These are phyloP conservation scores for Halophytophthora batemanensis DNA, from an alignment of 352 stramenopile species.

Conservation along the genomic window DNA sequence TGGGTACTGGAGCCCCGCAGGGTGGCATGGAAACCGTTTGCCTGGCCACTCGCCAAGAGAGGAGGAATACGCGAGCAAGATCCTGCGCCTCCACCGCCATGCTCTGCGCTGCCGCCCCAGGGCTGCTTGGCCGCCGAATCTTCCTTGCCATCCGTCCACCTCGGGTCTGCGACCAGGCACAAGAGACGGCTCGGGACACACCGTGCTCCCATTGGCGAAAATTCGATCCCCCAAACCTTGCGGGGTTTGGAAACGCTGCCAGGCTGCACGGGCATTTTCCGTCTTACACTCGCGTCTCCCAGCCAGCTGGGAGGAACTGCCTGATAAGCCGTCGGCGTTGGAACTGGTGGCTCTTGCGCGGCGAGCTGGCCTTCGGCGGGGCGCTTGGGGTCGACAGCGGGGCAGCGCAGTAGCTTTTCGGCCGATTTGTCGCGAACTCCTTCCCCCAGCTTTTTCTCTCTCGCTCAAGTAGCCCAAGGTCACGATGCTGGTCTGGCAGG, in stretches of 20 bases:
- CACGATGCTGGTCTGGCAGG: conserved; percentile 66
- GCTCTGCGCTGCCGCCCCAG: neutral
- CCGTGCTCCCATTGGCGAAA: conserved; percentile 12
- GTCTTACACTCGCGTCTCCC: rapidly evolving
- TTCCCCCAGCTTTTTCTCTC: neutral
- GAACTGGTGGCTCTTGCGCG: conserved; percentile 37
- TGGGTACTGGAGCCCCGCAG: no score
- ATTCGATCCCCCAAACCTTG: conserved; percentile 1
- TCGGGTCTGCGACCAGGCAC: no score
- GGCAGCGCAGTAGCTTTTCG: conserved; percentile 23
- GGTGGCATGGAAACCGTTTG: no score
- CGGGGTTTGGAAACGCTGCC: neutral
- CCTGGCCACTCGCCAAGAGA: no score
- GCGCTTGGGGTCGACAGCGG: no score
- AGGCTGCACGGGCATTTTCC: conserved; percentile 6
- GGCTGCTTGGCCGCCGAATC: neutral
- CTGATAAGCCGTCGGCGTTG: neutral
- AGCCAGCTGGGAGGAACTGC: neutral
- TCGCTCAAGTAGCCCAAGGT: conserved; percentile 19
- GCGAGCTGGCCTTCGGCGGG: neutral
- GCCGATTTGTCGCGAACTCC: neutral
- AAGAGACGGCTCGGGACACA: no score
- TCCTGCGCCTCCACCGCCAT: neutral
- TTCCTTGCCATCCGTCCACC: no score
- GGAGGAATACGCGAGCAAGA: no score